These are phyloP conservation scores for Claviceps pazoutovae DNA, from an alignment of 2,329 filamentous ascomycete species.

Conservation along the genomic window DNA sequence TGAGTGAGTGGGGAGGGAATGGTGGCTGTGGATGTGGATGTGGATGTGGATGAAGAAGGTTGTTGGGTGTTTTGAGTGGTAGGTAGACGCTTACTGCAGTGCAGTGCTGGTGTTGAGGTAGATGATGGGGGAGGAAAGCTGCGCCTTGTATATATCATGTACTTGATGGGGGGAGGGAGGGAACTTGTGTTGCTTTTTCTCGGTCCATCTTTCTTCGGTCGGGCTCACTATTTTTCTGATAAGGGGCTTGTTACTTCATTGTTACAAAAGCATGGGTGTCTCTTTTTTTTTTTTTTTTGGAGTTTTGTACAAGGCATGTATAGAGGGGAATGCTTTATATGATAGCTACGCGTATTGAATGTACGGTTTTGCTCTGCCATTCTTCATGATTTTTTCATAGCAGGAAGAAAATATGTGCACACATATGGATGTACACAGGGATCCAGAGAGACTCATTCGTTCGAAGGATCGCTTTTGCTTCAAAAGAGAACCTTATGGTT, in stretches of 20 bases:
- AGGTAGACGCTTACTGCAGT: too few species aligned
- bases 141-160: neutral
- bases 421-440: neutral
- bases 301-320: neutral
- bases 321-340: neutral
- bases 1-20: constrained; percentile 13
- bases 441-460: neutral
- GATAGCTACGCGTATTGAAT: neutral
- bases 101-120: too few species aligned
- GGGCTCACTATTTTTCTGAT: neutral
- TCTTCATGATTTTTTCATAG: too few species aligned
- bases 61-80: neutral
- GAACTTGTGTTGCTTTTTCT: neutral
- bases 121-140: too few species aligned
- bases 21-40: neutral
- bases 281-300: neutral
- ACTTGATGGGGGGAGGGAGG: neutral
- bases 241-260: neutral
- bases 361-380: neutral
- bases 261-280: neutral
- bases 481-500: neutral
- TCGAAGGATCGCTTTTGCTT: neutral
- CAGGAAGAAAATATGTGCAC: neutral
- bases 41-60: neutral
- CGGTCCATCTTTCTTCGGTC: neutral